Evolutionary conservation across 2,329 filamentous ascomycete species (phyloP).

Genomic region (Colletotrichum godetiae): DNA sequence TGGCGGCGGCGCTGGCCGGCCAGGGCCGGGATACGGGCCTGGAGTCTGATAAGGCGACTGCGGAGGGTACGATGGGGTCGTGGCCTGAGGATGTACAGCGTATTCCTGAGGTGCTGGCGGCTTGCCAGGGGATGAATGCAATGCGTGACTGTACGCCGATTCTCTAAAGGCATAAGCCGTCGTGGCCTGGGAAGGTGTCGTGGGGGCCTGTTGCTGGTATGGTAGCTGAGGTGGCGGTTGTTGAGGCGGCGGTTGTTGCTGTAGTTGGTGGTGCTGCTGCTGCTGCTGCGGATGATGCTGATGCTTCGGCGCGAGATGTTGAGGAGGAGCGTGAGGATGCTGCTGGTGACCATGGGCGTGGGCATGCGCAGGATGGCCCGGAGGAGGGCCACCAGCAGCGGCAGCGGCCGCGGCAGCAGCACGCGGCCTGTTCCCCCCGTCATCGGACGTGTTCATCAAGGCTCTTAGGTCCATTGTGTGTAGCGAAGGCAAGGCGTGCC

Average conservation of each 20-base stretch:
- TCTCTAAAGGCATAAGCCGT: slow-evolving; percentile 63
- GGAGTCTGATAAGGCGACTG: slow-evolving; percentile 51
- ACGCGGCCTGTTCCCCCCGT: slow-evolving; percentile 53
- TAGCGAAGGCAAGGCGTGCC: slow-evolving; percentile 11
- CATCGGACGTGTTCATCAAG: slow-evolving; percentile 66
- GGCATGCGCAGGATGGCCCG: slow-evolving; percentile 17
- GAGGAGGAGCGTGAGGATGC: slow-evolving; percentile 18
- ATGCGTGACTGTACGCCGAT: slow-evolving; percentile 44
- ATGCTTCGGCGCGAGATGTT: slow-evolving; percentile 28
- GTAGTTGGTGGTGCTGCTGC: slow-evolving; percentile 35
- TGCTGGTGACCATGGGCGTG: not conserved
- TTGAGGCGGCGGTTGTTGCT: slow-evolving; percentile 42
- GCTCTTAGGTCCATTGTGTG: slow-evolving; percentile 62
- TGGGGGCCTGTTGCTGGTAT: slow-evolving; percentile 37
- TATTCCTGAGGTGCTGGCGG: slow-evolving; percentile 58
- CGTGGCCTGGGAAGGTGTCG: slow-evolving; percentile 50
- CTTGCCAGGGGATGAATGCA: slow-evolving; percentile 61
- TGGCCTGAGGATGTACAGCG: slow-evolving; percentile 39
- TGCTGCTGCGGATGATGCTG: slow-evolving; percentile 39
- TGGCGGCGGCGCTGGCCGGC: slow-evolving; percentile 55
- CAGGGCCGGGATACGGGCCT: slow-evolving; percentile 55
- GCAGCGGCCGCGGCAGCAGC: slow-evolving; percentile 41
- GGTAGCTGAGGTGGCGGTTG: slow-evolving; percentile 42
- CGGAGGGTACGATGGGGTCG: slow-evolving; percentile 48
- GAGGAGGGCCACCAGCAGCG: not conserved